Evolutionary conservation across 768 basidiomycete genomes (phyloP).

Genomic region (Postia placenta): DNA sequence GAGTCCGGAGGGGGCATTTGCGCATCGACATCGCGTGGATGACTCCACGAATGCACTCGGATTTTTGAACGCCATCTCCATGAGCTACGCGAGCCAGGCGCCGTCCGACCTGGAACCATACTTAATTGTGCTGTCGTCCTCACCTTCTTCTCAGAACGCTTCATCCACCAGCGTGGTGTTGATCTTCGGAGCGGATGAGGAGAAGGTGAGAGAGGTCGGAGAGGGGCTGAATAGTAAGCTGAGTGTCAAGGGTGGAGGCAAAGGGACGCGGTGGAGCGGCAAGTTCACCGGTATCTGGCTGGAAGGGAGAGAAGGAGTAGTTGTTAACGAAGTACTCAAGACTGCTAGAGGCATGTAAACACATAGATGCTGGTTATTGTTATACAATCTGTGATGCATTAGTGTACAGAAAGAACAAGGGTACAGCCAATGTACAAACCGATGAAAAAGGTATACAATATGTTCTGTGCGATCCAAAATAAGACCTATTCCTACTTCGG

Average conservation of each 20-base stretch:
- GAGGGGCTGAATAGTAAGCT: constrained; percentile 52
- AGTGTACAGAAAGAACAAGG: not conserved
- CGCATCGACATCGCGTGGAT: constrained; percentile 54
- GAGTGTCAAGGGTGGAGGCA: constrained; percentile 72
- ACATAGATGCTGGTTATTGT: not conserved
- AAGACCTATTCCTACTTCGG: not conserved
- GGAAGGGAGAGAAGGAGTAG: constrained; percentile 31
- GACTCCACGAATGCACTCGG: constrained; percentile 53
- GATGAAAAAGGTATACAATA: constrained; percentile 2
- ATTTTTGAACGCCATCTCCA: constrained; percentile 53
- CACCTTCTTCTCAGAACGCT: constrained; percentile 48
- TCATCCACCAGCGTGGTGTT: constrained; percentile 50
- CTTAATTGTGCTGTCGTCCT: constrained; percentile 53
- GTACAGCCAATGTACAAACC: not conserved
- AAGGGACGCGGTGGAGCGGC: constrained; percentile 70
- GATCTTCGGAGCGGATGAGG: constrained; percentile 54
- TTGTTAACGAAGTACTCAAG: constrained; percentile 33
- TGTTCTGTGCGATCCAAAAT: not conserved
- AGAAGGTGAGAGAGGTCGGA: constrained; percentile 51
- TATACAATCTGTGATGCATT: not conserved
- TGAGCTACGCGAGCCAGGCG: constrained; percentile 31
- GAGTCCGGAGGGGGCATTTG: constrained; percentile 31
- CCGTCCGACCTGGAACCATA: constrained; percentile 26
- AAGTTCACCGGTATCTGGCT: constrained; percentile 65
- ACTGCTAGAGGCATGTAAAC: not conserved